Base-by-base conservation (phyloP, 108 stramenopile genomes). In the Skeletonema menzelii region DNA sequence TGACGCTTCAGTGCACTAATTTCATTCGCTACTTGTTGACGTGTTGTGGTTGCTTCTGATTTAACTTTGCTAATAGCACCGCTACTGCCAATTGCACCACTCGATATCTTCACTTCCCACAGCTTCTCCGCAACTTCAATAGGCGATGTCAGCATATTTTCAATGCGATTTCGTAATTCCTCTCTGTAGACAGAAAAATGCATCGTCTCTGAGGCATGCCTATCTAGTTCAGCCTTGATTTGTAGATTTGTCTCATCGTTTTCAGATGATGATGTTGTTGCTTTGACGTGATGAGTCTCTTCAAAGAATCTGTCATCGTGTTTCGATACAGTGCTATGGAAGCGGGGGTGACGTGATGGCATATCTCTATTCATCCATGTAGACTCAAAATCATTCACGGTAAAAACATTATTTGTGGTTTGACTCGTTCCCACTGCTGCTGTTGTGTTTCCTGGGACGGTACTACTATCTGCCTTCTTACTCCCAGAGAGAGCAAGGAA, bases 401-500 rank as follows among this genome's bases (percentile, higher is more conserved):
- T 82, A 34, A 87, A 83, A 10, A 73, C 72, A 32, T 77, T 62
- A 42, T 17, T 17, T 27, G 57, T 2, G 19, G 12, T 1, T 3
- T 49, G 62, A 11, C 27, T 27, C 32, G 22, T 28, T 8, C 68
- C 53, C n/a, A 35, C 37, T 22, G 30, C 38, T 20, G 30, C 38
- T 15, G 56, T 53, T 30, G 63, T 47, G 17, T 53, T 53, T 22
- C 4, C 17, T 46, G 44, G 19, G 2, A 22, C 19, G 22, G n/a
- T 22, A 7, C 24, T 37, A 37, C 35, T 22, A 2, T 53, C 49
- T 10, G 49, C 10, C 35, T 42, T 65, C 28, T 69, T 80, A 15
- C 82, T 73, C 6, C 87, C 88, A 12, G 82, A 76, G 42, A 95
- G 58, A 11, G 86, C 83, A 42, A 95, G 69, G 68, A 95, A 83